Base-by-base conservation (phyloP, 768 basidiomycete species). In the Chlorophyllum brunneum region DNA sequence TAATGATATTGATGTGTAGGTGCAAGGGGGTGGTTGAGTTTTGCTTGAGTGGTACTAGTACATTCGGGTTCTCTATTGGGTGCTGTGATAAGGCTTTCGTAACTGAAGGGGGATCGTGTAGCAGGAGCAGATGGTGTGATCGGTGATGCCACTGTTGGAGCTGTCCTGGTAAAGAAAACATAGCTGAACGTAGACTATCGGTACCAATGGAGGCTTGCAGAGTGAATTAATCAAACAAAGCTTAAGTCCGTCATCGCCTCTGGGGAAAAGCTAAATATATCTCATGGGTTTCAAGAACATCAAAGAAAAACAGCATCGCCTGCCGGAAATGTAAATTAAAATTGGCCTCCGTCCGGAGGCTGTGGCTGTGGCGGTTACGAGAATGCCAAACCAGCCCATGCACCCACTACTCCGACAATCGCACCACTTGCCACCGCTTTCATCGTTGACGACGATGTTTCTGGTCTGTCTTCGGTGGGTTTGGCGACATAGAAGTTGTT, bases 321-420 rank as follows among this genome's bases (percentile, higher is more conserved):
- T 31, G 43, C 29, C 16, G n/a, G 23, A 40, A 20, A 20, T 40
- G 20, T 20, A 40, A 6, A 7, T 8, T 22, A 40, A 40, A 40
- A 15, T 22, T 29, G 44, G 18, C 10, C 38, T n/a, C n/a, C n/a
- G n/a, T n/a, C n/a, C n/a, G n/a, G n/a, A n/a, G n/a, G n/a, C n/a
- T 22, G 16, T 37, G 42, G 40, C 42, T 44, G 45, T 51, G 43
- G 26, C n/a, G 11, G 18, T 58, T 49, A 76, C 56, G 79, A 58
- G 65, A 76, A 72, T 27, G 83, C 83, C 47, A 84, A 70, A 13
- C 81, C 79, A 16, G 78, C 78, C 71, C 75, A 82, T 43, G 80
- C 73, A 36, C 80, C 80, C 5, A 82, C 79, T 34, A 79, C 82
- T 34, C 83, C 83, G 16, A 83, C 74, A 15, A 83, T 70, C n/a